Conservation (phyloP, 768 basidiomycete genomes). For the Chalciporus chontae region DNA sequence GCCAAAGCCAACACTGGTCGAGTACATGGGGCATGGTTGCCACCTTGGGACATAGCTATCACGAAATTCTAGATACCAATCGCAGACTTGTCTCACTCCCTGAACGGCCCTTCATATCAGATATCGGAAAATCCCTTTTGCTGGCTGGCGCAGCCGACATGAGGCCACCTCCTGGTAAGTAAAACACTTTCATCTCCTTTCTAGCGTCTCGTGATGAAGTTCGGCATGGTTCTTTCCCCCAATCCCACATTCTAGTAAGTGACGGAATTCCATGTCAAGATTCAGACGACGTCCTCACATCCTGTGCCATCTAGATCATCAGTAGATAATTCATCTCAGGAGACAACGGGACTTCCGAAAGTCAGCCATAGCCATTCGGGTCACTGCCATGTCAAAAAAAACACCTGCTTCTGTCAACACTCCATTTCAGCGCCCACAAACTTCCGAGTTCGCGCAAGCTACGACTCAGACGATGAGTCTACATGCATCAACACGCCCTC, state of each 20-base stretch:
- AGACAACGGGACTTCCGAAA: background rate
- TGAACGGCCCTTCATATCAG: background rate
- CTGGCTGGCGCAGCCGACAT: background rate
- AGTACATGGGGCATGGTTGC: constrained; percentile 1
- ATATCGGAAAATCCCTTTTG: background rate
- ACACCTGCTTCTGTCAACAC: background rate
- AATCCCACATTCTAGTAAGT: no score
- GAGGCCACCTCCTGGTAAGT: constrained; percentile 9
- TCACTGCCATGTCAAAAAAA: background rate
- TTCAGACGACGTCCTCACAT: background rate
- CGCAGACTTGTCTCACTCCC: constrained; percentile 18
- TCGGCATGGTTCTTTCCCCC: no score
- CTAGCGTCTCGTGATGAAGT: constrained; percentile 1
- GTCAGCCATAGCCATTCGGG: background rate
- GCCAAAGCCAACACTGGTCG: background rate
- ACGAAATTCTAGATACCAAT: constrained; percentile 7
- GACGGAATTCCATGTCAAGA: no score
- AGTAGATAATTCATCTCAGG: background rate
- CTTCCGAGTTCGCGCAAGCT: background rate
- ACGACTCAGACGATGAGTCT: background rate
- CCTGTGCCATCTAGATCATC: background rate
- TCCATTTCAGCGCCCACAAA: background rate
- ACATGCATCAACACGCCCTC: background rate
- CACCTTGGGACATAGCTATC: constrained; percentile 3
- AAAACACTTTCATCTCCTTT: constrained; percentile 14